phyloP scores from a whole-genome alignment of 306 rosid species.

The Prunus padus region DNA sequence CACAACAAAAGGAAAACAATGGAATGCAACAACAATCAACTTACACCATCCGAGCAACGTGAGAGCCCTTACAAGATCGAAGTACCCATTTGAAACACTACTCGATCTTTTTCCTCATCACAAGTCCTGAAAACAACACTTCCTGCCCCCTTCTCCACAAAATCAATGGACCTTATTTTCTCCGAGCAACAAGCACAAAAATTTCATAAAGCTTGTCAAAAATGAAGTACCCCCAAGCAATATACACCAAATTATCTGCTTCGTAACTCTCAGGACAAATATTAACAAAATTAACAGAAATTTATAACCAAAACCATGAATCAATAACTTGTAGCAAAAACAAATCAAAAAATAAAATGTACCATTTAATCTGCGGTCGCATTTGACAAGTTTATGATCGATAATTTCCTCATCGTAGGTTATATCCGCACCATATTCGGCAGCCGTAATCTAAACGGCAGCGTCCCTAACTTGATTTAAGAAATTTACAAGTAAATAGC shows the following conservation, averaged over 20 bases:
- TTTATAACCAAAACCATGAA: background rate
- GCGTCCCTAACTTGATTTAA: conserved; percentile 58
- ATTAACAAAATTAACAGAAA: background rate
- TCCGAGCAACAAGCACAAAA: conserved; percentile 35
- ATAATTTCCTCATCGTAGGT: conserved; percentile 83
- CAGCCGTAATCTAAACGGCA: conserved; percentile 80
- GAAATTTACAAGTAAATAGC: background rate
- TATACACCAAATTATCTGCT: background rate
- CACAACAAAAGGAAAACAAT: conserved; percentile 1
- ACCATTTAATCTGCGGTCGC: conserved; percentile 84
- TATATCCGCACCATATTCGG: conserved; percentile 82
- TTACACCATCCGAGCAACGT: conserved; percentile 77
- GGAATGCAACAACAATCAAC: conserved; percentile 23
- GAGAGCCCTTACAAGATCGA: conserved; percentile 83
- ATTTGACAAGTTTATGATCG: conserved; percentile 78
- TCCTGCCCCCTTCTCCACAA: conserved; percentile 79
- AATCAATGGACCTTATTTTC: conserved; percentile 58
- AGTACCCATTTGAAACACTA: conserved; percentile 90
- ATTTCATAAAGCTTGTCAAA: background rate
- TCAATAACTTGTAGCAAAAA: background rate
- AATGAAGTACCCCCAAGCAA: background rate
- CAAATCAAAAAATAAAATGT: background rate
- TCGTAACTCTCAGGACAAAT: background rate
- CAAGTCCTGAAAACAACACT: conserved; percentile 86
- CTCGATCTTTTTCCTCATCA: conserved; percentile 58